Conservation (phyloP, 306 rosid genomes). For the Luffa aegyptiaca region DNA sequence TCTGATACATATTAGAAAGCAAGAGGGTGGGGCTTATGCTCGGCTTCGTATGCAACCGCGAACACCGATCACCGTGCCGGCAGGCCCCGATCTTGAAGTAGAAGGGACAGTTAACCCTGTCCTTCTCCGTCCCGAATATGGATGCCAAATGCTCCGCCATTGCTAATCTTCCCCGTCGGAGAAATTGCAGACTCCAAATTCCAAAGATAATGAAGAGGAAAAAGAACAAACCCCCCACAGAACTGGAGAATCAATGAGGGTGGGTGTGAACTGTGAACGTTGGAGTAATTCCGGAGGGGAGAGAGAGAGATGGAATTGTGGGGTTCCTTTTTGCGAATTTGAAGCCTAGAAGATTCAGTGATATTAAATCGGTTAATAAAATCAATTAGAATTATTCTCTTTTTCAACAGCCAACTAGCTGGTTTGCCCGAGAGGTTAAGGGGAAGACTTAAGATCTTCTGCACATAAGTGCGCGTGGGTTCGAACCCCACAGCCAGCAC, state of each 20-base stretch:
- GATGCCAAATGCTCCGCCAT: slow-evolving; percentile 80
- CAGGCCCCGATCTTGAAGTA: slow-evolving; percentile 81
- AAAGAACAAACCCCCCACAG: not conserved
- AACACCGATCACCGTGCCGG: slow-evolving; percentile 63
- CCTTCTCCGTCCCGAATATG: slow-evolving; percentile 67
- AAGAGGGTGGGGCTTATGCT: slow-evolving; percentile 56
- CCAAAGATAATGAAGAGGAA: not conserved
- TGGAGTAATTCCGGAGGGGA: no score
- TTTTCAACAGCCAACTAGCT: not conserved
- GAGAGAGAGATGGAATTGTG: no score
- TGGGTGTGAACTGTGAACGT: not conserved
- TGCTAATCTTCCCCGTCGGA: not conserved
- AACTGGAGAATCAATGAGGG: not conserved
- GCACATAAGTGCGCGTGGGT: slow-evolving; percentile 67
- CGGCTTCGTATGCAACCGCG: slow-evolving; percentile 63
- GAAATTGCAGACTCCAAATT: not conserved
- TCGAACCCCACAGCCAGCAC: slow-evolving; percentile 67
- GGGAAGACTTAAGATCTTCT: slow-evolving; percentile 69
- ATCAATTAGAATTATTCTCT: no score
- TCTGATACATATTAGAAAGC: slow-evolving; percentile 68
- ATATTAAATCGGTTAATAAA: no score
- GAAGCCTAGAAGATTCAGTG: not conserved
- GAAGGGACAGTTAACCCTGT: slow-evolving; percentile 69
- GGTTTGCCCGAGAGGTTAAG: slow-evolving; percentile 77
- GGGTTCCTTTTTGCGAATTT: not conserved